phyloP scores from a whole-genome alignment of 345 rosid species.

The Syzygium grande region DNA sequence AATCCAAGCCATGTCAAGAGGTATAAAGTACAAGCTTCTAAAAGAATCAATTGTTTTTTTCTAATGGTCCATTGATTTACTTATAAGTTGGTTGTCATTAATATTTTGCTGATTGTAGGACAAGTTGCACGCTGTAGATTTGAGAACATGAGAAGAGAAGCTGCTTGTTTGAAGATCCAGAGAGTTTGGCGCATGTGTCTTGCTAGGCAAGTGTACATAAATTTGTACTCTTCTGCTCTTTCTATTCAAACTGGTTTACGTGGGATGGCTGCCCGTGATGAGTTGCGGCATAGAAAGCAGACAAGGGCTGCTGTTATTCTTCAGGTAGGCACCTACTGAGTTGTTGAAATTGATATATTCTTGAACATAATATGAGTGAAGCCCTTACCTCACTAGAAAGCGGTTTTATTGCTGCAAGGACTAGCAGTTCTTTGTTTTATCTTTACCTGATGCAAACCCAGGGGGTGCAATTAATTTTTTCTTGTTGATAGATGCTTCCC shows the following conservation, averaged over 20 bases:
- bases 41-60: not conserved
- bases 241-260: slow-evolving; percentile 69
- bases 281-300: slow-evolving; percentile 50
- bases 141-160: slow-evolving; percentile 61
- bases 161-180: slow-evolving; percentile 69
- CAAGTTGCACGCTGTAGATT: slow-evolving; percentile 44
- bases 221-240: slow-evolving; percentile 43
- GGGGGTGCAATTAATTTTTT: not conserved
- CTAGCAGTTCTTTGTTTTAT: not conserved
- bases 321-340: slow-evolving; percentile 39
- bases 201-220: slow-evolving; percentile 47
- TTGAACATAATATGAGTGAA: not conserved
- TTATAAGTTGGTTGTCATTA: not conserved
- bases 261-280: slow-evolving; percentile 66
- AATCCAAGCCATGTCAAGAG: slow-evolving; percentile 81
- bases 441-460: not conserved
- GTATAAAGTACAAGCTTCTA: slow-evolving; percentile 20
- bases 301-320: slow-evolving; percentile 55
- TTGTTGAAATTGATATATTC: slow-evolving; percentile 1
- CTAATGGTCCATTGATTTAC: not conserved
- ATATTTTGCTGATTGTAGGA: slow-evolving; percentile 26
- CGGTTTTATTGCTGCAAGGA: not conserved
- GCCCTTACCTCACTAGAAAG: not conserved
- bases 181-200: slow-evolving; percentile 53
- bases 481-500: not conserved